Base-by-base conservation (phyloP, 345 rosid species). In the Eucalyptus camaldulensis region DNA sequence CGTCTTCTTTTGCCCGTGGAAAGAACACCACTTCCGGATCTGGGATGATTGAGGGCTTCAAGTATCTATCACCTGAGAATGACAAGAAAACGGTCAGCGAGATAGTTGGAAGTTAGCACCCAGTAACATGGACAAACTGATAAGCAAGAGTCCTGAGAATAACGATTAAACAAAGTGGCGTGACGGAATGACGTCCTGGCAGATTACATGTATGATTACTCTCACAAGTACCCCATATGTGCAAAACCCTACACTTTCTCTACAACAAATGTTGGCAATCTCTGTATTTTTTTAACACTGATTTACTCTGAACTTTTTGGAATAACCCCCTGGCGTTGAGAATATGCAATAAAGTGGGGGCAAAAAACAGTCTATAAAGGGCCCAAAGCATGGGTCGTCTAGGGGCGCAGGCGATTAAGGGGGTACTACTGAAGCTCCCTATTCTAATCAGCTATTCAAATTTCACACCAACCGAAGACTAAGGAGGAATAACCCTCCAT, bases 11-110 rank as follows among this genome's bases (percentile, higher is more conserved):
- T 31, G 90, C 91, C 89, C 96, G 92, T 29, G 94, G 90, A n/a
- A 94, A 88, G 16, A 94, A 89, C 87, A 90, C 92, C 90, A 95
- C 96, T 88, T 94, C 99, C 3, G 99, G 97, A 86, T 95, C 95
- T 5, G 99, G 95, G 43, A 95, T 96, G 17, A 97, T 93, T 89
- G 94, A 95, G 6, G 98, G 99, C 89, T 96, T 95, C 89, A 97
- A 86, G 92, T 93, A 95, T 88, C 92, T 92, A 85, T 97, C 97
- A 37, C 97, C 99, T 96, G 94, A 76, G 85, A 72, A 83, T 80
- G 37, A 72, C 88, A 37, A 72, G 85, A 50, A 58, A n/a, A 15
- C 13, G 65, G 27, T 29, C 45, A 27, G 40, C n/a, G 43, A 49
- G 67, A 43, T 62, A 27, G 85, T 10, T 21, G 15, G 47, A 76